phyloP scores from a whole-genome alignment of 805 yeast species.

The Barnettozyma salicaria region DNA sequence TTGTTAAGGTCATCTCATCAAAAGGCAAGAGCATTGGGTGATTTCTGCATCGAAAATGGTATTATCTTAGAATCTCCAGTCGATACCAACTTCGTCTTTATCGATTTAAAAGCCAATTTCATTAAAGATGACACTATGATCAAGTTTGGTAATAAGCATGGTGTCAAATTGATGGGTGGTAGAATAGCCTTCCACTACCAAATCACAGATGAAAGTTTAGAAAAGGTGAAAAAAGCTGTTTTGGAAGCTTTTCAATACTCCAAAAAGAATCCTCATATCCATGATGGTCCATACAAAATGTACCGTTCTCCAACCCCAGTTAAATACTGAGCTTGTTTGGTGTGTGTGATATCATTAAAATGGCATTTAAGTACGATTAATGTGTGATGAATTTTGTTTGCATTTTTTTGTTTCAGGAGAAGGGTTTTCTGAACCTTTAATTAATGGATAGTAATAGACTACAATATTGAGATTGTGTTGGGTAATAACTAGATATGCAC shows the following conservation, averaged over 20 bases:
- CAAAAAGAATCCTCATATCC: constrained; percentile 43
- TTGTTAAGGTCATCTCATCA: constrained; percentile 42
- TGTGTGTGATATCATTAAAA: constrained; percentile 13
- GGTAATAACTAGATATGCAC: too few species aligned
- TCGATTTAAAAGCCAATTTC: constrained; percentile 43
- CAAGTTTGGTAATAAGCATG: constrained; percentile 50
- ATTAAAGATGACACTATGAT: constrained; percentile 53
- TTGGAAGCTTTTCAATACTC: constrained; percentile 53
- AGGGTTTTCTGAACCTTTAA: constrained; percentile 5
- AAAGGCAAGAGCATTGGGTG: constrained; percentile 45
- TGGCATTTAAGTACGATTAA: constrained; percentile 24
- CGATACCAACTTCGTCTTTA: constrained; percentile 77
- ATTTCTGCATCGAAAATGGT: constrained; percentile 46
- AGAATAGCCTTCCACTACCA: constrained; percentile 81
- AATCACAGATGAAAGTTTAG: constrained; percentile 47
- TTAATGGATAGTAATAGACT: neutral
- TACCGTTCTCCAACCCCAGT: constrained; percentile 36
- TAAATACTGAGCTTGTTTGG: constrained; percentile 23
- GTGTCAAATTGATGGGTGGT: constrained; percentile 61
- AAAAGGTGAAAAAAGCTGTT: constrained; percentile 50
- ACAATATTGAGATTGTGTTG: neutral
- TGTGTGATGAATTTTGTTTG: constrained; percentile 11
- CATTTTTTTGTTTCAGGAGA: constrained; percentile 10
- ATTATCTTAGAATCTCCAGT: constrained; percentile 66
- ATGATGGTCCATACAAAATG: constrained; percentile 42